Conservation (phyloP, 2,329 filamentous ascomycete genomes). For the Epichloe baconii region DNA sequence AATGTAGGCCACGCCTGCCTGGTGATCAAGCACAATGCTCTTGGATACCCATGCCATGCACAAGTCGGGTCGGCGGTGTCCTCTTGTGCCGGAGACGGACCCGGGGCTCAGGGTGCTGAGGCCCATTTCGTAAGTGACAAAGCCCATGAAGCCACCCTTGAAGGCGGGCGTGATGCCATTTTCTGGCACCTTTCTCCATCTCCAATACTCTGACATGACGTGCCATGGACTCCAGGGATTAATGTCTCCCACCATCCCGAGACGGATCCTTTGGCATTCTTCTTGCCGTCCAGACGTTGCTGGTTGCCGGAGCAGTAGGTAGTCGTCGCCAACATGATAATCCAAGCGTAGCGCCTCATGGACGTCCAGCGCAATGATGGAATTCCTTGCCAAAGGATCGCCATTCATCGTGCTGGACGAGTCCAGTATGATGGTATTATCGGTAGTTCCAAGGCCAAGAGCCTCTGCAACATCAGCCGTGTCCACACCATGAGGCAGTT, state of each 20-base stretch:
- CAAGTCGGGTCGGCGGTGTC: constrained; percentile 49
- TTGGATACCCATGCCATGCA: constrained; percentile 65
- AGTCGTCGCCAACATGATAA: constrained; percentile 37
- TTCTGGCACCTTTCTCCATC: constrained; percentile 13
- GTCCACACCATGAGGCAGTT: constrained; percentile 31
- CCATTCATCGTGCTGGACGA: constrained; percentile 40
- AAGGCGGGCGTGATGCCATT: constrained; percentile 38
- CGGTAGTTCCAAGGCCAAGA: constrained; percentile 25
- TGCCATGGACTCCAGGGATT: constrained; percentile 33
- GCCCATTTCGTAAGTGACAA: constrained; percentile 73
- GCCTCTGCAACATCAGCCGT: constrained; percentile 42
- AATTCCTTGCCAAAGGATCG: constrained; percentile 41
- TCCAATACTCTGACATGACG: constrained; percentile 33
- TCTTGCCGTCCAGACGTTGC: constrained; percentile 8
- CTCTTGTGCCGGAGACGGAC: constrained; percentile 13
- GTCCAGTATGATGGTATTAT: constrained; percentile 45
- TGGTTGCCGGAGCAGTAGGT: constrained; percentile 18
- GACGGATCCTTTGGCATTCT: constrained; percentile 15
- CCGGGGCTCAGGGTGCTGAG: constrained; percentile 29
- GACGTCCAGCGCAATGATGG: constrained; percentile 58
- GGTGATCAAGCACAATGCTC: constrained; percentile 67
- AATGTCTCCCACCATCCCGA: constrained; percentile 8
- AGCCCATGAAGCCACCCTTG: constrained; percentile 74
- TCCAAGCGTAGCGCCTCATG: constrained; percentile 43
- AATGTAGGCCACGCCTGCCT: constrained; percentile 45